Conservation (phyloP, 768 basidiomycete genomes). For the Amanita fuliginea region DNA sequence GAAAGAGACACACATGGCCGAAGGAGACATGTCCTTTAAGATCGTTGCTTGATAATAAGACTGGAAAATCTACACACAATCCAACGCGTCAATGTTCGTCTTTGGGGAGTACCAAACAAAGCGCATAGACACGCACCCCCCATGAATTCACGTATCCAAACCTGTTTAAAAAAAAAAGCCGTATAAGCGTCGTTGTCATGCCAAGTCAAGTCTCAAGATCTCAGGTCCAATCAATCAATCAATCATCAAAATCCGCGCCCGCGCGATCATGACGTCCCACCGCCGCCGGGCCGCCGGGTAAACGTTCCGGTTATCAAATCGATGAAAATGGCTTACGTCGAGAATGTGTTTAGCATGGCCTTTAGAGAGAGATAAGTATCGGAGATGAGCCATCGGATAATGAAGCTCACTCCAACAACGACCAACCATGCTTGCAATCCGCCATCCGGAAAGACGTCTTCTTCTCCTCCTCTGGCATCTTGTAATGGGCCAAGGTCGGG, state of each 20-base stretch:
- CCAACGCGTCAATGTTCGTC: background rate
- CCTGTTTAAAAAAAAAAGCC: constrained; percentile 13
- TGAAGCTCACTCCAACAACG: constrained; percentile 25
- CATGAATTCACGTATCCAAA: constrained; percentile 69
- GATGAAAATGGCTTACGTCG: constrained; percentile 28
- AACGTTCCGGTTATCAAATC: background rate
- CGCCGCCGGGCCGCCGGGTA: background rate
- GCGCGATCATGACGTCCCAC: too few relatives aligned
- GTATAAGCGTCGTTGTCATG: too few relatives aligned
- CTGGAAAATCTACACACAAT: constrained; percentile 61
- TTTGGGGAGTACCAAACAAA: too few relatives aligned
- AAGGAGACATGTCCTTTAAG: constrained; percentile 38
- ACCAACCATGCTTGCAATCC: constrained; percentile 34
- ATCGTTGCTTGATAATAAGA: constrained; percentile 51
- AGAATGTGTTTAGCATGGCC: constrained; percentile 36
- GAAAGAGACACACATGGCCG: constrained; percentile 42
- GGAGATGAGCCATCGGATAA: too few relatives aligned
- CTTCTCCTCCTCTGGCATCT: background rate
- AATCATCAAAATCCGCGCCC: background rate
- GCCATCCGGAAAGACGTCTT: constrained; percentile 26
- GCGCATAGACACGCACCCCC: constrained; percentile 40
- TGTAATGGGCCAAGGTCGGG: too few relatives aligned
- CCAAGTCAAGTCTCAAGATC: too few relatives aligned
- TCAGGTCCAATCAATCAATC: too few relatives aligned
- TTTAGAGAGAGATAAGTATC: constrained; percentile 10